These are phyloP conservation scores for Claviceps pusilla DNA, from an alignment of 2,329 filamentous ascomycete genomes.

Conservation along the genomic window DNA sequence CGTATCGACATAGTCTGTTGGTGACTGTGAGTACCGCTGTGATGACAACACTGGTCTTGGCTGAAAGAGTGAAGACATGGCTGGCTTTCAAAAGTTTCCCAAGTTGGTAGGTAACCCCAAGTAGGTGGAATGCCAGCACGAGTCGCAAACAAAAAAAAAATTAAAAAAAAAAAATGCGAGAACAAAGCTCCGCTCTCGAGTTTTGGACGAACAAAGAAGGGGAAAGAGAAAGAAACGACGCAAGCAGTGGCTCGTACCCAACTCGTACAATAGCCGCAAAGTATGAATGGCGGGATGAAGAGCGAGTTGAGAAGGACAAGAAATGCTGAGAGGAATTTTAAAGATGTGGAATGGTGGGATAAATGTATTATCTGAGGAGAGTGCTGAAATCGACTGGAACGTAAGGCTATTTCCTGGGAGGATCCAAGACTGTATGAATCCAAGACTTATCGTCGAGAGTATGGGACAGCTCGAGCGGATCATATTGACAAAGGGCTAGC, in stretches of 20 bases:
- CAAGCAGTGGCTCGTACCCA: conserved; percentile 10
- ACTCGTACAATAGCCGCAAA: conserved; percentile 12
- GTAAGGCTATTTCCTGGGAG: conserved; percentile 16
- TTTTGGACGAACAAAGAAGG: not conserved
- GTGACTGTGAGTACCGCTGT: conserved; percentile 33
- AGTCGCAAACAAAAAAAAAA: conserved; percentile 7
- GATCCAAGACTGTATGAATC: conserved; percentile 23
- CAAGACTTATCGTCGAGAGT: conserved; percentile 20
- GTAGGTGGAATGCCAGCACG: conserved; percentile 19
- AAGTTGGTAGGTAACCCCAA: conserved; percentile 7
- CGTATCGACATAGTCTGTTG: conserved; percentile 29
- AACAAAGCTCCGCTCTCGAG: conserved; percentile 12
- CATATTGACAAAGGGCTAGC: conserved; percentile 19
- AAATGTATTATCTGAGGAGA: conserved; percentile 24
- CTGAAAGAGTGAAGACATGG: conserved; percentile 26
- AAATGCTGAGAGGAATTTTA: conserved; percentile 30
- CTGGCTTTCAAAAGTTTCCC: not conserved
- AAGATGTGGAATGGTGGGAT: conserved; percentile 28
- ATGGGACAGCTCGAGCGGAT: conserved; percentile 16
- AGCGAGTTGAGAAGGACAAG: conserved; percentile 23
- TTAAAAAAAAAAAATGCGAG: conserved; percentile 5
- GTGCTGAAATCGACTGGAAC: conserved; percentile 23
- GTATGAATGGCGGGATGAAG: conserved; percentile 14
- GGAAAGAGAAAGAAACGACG: not conserved
- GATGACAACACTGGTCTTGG: conserved; percentile 34